These are phyloP conservation scores for Phaeotremella fagi DNA, from an alignment of 768 basidiomycete species.

Conservation along the genomic window DNA sequence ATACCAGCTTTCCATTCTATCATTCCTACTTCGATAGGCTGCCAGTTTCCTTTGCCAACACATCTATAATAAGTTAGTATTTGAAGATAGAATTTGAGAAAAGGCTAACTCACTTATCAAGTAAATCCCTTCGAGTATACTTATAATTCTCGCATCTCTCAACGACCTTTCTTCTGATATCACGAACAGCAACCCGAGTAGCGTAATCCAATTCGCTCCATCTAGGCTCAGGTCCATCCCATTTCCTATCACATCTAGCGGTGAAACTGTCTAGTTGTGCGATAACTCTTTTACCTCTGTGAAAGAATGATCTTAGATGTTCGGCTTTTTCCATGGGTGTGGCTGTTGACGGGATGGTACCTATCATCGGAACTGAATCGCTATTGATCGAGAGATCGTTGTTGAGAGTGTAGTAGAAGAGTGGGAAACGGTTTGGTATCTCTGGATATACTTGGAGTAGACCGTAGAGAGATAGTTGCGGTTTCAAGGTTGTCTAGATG, in stretches of 20 bases:
- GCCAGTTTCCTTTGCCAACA: constrained; percentile 46
- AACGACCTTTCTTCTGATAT: constrained; percentile 46
- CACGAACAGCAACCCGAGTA: constrained; percentile 44
- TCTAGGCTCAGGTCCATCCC: constrained; percentile 41
- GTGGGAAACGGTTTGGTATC: constrained; percentile 40
- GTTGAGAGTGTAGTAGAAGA: constrained; percentile 48
- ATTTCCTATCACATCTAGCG: constrained; percentile 43
- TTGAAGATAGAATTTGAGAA: not conserved
- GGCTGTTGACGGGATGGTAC: constrained; percentile 43
- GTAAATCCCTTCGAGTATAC: constrained; percentile 46
- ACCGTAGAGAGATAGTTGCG: constrained; percentile 38
- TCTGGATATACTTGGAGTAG: constrained; percentile 36
- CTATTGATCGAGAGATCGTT: constrained; percentile 47
- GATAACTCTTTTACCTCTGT: constrained; percentile 42
- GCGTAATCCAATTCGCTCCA: constrained; percentile 43
- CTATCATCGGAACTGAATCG: constrained; percentile 47
- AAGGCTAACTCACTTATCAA: constrained; percentile 45
- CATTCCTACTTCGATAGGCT: constrained; percentile 43
- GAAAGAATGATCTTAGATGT: constrained; percentile 37
- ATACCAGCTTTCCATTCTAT: constrained; percentile 36
- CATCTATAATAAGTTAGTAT: constrained; percentile 15
- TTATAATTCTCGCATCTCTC: constrained; percentile 49
- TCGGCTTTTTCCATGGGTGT: constrained; percentile 43
- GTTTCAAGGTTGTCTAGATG: no score
- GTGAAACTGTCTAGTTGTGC: constrained; percentile 47